Evolutionary conservation across 495 filamentous ascomycete genomes (phyloP).

Genomic region (Astrothelium subdiscretum): DNA sequence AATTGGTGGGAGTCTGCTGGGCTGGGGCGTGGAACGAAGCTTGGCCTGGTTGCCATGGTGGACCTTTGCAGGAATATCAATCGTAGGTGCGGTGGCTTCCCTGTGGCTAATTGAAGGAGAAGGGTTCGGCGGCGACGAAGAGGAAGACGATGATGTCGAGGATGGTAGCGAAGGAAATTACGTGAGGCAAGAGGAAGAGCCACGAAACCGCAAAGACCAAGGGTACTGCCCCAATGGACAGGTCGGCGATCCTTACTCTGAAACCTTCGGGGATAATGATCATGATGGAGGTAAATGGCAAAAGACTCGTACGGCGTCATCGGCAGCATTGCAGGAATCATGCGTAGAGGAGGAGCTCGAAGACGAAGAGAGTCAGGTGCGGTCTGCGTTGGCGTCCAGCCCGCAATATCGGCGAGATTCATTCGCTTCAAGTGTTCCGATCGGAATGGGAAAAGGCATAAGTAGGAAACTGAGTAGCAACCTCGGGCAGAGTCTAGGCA

Average conservation of each 20-base stretch:
- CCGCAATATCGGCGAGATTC: neutral
- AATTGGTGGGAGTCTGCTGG: slow-evolving; percentile 29
- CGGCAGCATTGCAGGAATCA: neutral
- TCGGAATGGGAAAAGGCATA: slow-evolving; percentile 16
- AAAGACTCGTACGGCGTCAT: neutral
- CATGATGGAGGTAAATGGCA: neutral
- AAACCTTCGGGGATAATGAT: neutral
- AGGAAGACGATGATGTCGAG: slow-evolving; percentile 25
- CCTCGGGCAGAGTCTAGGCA: slow-evolving; percentile 15
- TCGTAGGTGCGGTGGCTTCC: slow-evolving; percentile 52
- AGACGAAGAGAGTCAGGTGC: slow-evolving; percentile 1
- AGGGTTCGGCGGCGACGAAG: slow-evolving; percentile 45
- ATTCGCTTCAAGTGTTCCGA: slow-evolving; percentile 9
- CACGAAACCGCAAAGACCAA: neutral
- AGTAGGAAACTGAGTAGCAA: slow-evolving; percentile 13
- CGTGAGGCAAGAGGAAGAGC: slow-evolving; percentile 1
- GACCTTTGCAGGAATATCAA: slow-evolving; percentile 47
- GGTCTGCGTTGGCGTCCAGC: neutral
- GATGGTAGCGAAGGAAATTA: slow-evolving; percentile 10
- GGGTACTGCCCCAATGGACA: too few relatives aligned
- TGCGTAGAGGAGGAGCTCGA: slow-evolving; percentile 3
- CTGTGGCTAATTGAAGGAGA: slow-evolving; percentile 66
- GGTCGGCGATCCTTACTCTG: too few relatives aligned
- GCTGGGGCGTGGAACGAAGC: slow-evolving; percentile 55
- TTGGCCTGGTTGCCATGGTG: slow-evolving; percentile 74